phyloP scores from a whole-genome alignment of 2,329 filamentous ascomycete genomes.

The Colletotrichum tabaci region DNA sequence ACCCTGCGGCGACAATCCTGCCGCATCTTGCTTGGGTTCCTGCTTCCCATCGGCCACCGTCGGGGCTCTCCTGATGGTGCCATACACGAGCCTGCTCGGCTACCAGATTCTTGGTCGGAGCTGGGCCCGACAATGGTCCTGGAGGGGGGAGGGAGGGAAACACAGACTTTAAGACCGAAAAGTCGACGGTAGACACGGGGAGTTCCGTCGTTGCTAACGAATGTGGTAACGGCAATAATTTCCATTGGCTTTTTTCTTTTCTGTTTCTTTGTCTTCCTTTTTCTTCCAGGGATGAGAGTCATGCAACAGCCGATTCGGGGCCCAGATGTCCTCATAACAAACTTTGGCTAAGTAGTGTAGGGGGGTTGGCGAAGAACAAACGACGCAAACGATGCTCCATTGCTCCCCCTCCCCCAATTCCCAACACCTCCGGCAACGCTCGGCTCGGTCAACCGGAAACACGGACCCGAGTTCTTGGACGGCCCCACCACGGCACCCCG shows the following conservation, averaged over 20 bases:
- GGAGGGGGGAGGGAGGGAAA: too few relatives aligned
- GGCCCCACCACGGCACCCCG: background rate
- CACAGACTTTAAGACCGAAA: background rate
- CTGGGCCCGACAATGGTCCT: background rate
- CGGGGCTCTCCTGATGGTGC: background rate
- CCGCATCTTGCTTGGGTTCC: background rate
- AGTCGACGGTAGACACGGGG: background rate
- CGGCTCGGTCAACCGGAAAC: background rate
- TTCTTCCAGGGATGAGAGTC: too few relatives aligned
- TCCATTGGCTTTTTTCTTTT: too few relatives aligned
- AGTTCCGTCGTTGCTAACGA: background rate
- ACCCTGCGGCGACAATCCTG: slow-evolving; percentile 2
- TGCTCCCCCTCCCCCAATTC: too few relatives aligned
- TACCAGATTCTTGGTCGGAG: background rate
- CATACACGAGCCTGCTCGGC: background rate
- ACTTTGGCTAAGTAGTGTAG: background rate
- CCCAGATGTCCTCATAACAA: background rate
- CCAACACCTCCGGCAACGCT: background rate
- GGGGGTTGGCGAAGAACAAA: background rate
- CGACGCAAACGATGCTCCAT: background rate
- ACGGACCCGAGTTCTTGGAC: background rate
- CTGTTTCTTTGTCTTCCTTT: too few relatives aligned
- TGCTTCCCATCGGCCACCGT: background rate
- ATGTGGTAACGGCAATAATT: too few relatives aligned
- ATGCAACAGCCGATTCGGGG: background rate